Conservation (phyloP, 805 yeast genomes). For the Gaillardinia entomophila region DNA sequence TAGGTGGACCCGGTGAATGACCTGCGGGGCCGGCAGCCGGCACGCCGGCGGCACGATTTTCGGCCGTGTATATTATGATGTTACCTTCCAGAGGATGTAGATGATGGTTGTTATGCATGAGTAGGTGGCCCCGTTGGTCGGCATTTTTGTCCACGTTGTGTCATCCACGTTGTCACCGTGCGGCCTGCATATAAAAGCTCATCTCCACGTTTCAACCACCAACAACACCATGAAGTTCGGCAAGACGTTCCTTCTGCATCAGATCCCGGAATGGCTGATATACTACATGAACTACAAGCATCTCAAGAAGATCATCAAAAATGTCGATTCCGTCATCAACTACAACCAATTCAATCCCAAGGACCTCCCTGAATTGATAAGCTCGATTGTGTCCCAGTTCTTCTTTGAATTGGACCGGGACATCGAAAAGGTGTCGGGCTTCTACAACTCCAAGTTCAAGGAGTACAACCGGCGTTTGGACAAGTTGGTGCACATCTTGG, state of each 20-base stretch:
- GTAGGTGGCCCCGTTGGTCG: too few relatives aligned
- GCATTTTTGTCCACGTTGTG: too few relatives aligned
- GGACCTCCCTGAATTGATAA: conserved; percentile 28
- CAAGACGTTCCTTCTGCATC: conserved; percentile 71
- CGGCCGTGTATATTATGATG: too few relatives aligned
- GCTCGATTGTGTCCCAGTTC: conserved; percentile 53
- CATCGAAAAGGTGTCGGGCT: conserved; percentile 74
- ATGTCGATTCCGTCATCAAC: conserved; percentile 42
- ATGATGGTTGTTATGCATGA: too few relatives aligned
- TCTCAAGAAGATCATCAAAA: conserved; percentile 74
- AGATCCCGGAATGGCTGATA: conserved; percentile 90
- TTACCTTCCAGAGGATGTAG: too few relatives aligned
- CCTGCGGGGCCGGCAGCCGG: too few relatives aligned
- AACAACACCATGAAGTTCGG: conserved; percentile 63
- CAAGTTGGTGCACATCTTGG: conserved; percentile 33
- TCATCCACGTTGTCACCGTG: too few relatives aligned
- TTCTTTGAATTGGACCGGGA: conserved; percentile 76
- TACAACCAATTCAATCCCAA: conserved; percentile 18
- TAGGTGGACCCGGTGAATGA: too few relatives aligned
- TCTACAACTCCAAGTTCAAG: conserved; percentile 63
- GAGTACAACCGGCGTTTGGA: conserved; percentile 72
- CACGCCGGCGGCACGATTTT: too few relatives aligned
- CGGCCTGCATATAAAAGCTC: too few relatives aligned
- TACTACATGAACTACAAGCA: conserved; percentile 81
- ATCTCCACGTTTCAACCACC: too few relatives aligned